Base-by-base conservation (phyloP, 192 early-diverging fungal species). In the Piromyces sp. region DNA sequence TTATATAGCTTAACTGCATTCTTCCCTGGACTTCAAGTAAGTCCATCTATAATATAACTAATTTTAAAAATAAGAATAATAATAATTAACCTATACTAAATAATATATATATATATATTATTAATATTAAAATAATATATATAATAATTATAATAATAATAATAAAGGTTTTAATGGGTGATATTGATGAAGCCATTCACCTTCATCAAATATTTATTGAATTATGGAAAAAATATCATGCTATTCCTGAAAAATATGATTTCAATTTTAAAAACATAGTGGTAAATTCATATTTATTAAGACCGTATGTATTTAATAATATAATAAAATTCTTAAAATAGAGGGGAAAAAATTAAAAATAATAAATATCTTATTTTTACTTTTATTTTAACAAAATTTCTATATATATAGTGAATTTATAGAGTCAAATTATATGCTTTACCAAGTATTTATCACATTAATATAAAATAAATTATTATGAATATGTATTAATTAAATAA, bases 361-460 rank as follows among this genome's bases (percentile, higher is more conserved):
- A n/a, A n/a, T n/a, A n/a, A n/a, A n/a, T n/a, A n/a, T n/a, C n/a
- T n/a, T n/a, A n/a, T n/a, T n/a, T n/a, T n/a, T n/a, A n/a, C n/a
- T n/a, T n/a, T n/a, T n/a, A n/a, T n/a, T n/a, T n/a, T n/a, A n/a
- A n/a, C n/a, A n/a, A n/a, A n/a, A n/a, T n/a, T 36, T 7, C 5
- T 5, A 13, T 51, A 22, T 51, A 2, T 13, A 5, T 22, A 51
- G 42, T 16, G 97, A 99, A 83, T 94, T 99, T 85, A 89, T 96
- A 13, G 97, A 99, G 85, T 96, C 94, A 26, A 97, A 94, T 16
- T 99, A 97, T 83, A 92, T 95, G 86, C 84, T 98, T 36, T 98
- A 97, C 84, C 89, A 38, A 40, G 26, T 82, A 58, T 36, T 4
- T 36, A 36, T 36, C 12, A 36, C 33, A 36, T 7, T 36, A 36